Base-by-base conservation (phyloP, 495 filamentous ascomycete species). In the Talaromyces adpressus region DNA sequence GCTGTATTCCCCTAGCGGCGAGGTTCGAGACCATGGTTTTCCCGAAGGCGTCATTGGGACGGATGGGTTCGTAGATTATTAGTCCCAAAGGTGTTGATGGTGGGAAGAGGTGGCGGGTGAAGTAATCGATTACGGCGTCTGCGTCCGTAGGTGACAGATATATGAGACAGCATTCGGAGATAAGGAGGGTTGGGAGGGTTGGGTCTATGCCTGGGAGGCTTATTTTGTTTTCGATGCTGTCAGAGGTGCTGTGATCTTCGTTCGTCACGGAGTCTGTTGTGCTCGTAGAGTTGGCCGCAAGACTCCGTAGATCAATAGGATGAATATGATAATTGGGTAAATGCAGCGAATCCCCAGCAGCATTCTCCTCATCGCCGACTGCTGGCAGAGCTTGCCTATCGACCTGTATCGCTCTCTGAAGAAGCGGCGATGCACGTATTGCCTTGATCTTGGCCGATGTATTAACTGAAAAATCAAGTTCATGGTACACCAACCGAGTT, bases 141-240 rank as follows among this genome's bases (percentile, higher is more conserved):
- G 91, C 88, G 32, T 84, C 80, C 0, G 77, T 63, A 0, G 87
- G 81, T 1, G 86, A 79, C 1, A 98, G 82, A 71, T 98, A 98
- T 65, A 92, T 88, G 25, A 98, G 81, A 74, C 94, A 97, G 78
- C 93, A 97, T 73, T 98, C 94, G 0, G 92, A 96, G 11, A 98
- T 81, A 41, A 98, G 67, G 14, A 98, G 75, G 1, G 93, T 98
- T 1, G 93, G 93, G 0, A 90, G 75, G 64, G 67, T 69, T 0
- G 76, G 71, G 22, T 89, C 81, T 1, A 87, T 72, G 14, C 70
- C 72, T 2, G 65, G 64, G 8, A 75, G 72, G 62, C 49, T 58
- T 63, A 51, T 22, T 66, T 68, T 47, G 47, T 9, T 39, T 22
- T 30, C 22, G 8, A 52, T 25, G 45, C 27, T 14, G 20, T 57